phyloP scores from a whole-genome alignment of 768 basidiomycete genomes.

The Termitomyces bulborhizus region DNA sequence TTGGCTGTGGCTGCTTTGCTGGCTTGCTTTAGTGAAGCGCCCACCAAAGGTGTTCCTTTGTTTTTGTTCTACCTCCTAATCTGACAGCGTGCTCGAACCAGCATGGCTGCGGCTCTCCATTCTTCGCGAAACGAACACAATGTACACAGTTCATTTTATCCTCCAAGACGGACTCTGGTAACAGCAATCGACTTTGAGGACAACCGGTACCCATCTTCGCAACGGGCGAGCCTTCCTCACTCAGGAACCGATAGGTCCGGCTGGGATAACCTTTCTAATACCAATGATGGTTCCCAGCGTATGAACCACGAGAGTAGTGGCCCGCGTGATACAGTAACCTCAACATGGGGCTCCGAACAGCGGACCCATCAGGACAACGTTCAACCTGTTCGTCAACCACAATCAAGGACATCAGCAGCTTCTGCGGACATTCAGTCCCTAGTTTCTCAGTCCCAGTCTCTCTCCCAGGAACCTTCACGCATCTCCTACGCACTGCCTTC shows the following conservation, averaged over 20 bases:
- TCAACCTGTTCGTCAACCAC: constrained; percentile 15
- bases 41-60: neutral
- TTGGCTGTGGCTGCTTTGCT: too few species aligned
- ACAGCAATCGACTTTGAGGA: constrained; percentile 60
- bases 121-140: constrained; percentile 34
- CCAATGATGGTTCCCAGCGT: constrained; percentile 9
- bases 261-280: constrained; percentile 19
- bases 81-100: constrained; percentile 8
- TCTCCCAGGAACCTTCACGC: constrained; percentile 30
- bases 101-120: constrained; percentile 48
- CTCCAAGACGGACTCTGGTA: constrained; percentile 39
- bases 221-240: constrained; percentile 23
- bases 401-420: constrained; percentile 17
- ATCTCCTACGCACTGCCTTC: constrained; percentile 42
- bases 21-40: neutral
- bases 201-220: constrained; percentile 43
- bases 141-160: constrained; percentile 35
- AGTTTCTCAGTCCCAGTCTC: constrained; percentile 20
- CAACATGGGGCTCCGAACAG: constrained; percentile 19
- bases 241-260: constrained; percentile 19
- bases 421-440: constrained; percentile 26
- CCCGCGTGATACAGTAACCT: constrained; percentile 12
- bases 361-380: constrained; percentile 15
- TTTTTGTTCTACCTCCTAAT: constrained; percentile 15
- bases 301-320: constrained; percentile 14